Base-by-base conservation (phyloP, 345 rosid species). In the Heritiera fomes region DNA sequence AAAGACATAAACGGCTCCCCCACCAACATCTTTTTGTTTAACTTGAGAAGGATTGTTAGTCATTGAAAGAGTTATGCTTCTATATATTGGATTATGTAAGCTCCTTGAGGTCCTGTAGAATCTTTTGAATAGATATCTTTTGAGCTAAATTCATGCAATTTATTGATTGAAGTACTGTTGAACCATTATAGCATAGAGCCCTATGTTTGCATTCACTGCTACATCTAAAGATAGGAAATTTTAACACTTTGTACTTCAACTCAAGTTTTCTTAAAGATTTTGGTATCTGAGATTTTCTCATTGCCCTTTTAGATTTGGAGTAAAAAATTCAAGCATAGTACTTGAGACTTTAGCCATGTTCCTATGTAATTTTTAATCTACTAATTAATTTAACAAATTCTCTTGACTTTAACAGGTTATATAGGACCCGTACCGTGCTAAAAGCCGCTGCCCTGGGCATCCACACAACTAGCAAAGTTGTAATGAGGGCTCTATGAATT, bases 391-490 rank as follows among this genome's bases (percentile, higher is more conserved):
- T 50, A 53, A 17, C 45, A 46, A 7, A 77, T 65, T 32, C 41
- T 77, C 32, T 63, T 75, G 46, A 85, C 46, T 15, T 75, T 9
- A 72, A 12, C 87, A 96, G 98, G 86, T 77, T 96, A 83, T 96
- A 93, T 52, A 78, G 79, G 43, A 85, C 88, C 34, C 93, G 95
- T 65, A 82, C 86, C 9, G 81, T 89, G 20, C 73, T 90, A 87
- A 91, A 84, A 83, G 80, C 89, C 74, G 97, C 94, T n/a, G 96
- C 97, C 55, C 75, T 52, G 79, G 98, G 96, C 34, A 89, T 88
- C 77, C 91, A 85, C 75, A 59, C 82, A 3, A 89, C 98, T 34
- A 75, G 95, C 86, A 95, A 87, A 85, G 87, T 84, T 81, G 89
- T 90, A 80, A 85, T 92, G 40, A 87, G 80, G 80, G 90, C 95